These are phyloP conservation scores for Ramaria rubella DNA, from an alignment of 768 basidiomycete species.

Conservation along the genomic window DNA sequence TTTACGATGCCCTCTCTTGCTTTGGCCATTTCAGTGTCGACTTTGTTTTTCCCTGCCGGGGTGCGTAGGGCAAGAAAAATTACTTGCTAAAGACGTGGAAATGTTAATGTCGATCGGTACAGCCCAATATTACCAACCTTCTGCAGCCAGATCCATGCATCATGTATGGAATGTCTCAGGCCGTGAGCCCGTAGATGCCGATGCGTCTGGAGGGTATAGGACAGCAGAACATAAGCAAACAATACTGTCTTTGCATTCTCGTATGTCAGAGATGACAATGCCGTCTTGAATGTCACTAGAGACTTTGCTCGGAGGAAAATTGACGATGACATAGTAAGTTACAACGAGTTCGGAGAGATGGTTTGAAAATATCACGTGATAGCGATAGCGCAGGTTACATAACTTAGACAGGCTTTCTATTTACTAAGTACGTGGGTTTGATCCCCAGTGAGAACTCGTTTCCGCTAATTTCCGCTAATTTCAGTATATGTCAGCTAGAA, in stretches of 20 bases:
- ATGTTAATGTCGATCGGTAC: not conserved
- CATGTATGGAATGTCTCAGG: constrained; percentile 38
- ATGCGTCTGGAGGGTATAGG: constrained; percentile 44
- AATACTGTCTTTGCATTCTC: constrained; percentile 51
- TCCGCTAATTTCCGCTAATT: too few species aligned
- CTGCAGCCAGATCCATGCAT: constrained; percentile 47
- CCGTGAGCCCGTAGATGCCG: constrained; percentile 65
- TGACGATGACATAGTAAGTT: not conserved
- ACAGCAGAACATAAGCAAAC: constrained; percentile 52
- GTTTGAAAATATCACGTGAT: too few species aligned
- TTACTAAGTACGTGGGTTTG: too few species aligned
- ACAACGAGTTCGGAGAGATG: not conserved
- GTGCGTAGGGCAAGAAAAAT: constrained; percentile 53
- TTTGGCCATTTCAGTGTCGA: constrained; percentile 56
- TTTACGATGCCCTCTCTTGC: constrained; percentile 60
- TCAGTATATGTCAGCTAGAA: too few species aligned
- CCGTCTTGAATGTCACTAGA: not conserved
- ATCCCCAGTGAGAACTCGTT: too few species aligned
- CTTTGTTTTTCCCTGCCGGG: constrained; percentile 53
- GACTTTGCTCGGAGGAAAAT: not conserved
- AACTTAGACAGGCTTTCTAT: too few species aligned
- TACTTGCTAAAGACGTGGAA: constrained; percentile 34
- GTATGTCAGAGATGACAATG: constrained; percentile 10
- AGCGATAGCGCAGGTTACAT: too few species aligned
- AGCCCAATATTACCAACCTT: constrained; percentile 34